Conservation (phyloP, 1,284 basidiomycete species). For the Ceratobasidium sp. region DNA sequence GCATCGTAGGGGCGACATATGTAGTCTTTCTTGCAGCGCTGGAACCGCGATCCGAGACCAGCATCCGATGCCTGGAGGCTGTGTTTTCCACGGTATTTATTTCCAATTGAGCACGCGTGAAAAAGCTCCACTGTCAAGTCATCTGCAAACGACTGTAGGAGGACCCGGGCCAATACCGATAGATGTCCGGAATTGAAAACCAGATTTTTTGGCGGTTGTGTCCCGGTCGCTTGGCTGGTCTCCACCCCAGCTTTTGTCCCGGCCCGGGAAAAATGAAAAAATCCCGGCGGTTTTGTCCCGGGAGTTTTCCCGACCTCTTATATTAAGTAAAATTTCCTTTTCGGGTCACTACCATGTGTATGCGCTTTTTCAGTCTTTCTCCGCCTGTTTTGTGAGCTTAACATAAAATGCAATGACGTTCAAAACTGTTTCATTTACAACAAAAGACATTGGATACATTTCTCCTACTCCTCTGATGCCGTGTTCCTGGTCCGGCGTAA, state of each 20-base stretch:
- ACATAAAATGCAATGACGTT: not conserved
- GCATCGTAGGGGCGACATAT: no score
- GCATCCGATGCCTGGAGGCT: no score
- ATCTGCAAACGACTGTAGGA: no score
- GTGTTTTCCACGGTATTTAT: no score
- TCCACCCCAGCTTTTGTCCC: not conserved
- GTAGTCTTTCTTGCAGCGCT: no score
- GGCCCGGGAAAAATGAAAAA: not conserved
- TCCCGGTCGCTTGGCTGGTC: not conserved
- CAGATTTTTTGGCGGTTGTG: not conserved
- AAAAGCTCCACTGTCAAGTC: no score
- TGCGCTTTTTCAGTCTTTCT: not conserved
- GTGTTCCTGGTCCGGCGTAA: not conserved
- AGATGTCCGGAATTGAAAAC: not conserved
- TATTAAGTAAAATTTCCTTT: not conserved
- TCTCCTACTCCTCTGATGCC: no score
- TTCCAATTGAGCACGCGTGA: no score
- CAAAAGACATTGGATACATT: no score
- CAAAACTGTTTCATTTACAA: not conserved
- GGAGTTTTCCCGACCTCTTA: not conserved
- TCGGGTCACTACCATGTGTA: not conserved
- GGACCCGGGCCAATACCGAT: not conserved
- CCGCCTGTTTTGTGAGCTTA: not conserved
- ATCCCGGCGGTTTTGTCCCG: constrained; percentile 2
- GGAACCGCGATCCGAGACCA: no score